Conservation (phyloP, 768 basidiomycete genomes). For the Suillus discolor region DNA sequence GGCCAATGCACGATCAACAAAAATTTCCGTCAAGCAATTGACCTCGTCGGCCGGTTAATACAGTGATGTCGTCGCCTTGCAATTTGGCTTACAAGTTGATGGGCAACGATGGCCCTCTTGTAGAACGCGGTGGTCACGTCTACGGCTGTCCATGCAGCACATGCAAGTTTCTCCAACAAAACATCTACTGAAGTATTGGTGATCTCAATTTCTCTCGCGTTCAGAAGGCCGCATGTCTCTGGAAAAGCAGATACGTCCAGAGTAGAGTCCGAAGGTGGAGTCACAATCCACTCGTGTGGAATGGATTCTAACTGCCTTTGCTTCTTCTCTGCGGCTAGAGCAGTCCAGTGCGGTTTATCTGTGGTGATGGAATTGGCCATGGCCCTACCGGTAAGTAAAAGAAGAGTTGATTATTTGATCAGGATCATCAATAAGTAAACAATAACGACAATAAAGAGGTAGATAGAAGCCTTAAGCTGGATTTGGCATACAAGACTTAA, state of each 20-base stretch:
- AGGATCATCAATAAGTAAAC: neutral
- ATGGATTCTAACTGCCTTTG: slow-evolving; percentile 54
- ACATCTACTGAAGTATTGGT: slow-evolving; percentile 48
- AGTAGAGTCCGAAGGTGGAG: slow-evolving; percentile 44
- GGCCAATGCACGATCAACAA: slow-evolving; percentile 67
- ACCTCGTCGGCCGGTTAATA: slow-evolving; percentile 43
- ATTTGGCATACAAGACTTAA: no score
- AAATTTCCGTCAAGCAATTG: slow-evolving; percentile 83
- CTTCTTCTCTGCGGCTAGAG: slow-evolving; percentile 57
- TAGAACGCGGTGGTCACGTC: slow-evolving; percentile 74
- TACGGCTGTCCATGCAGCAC: slow-evolving; percentile 59
- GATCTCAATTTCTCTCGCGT: slow-evolving; percentile 57
- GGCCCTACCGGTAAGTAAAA: neutral
- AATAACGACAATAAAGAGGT: neutral
- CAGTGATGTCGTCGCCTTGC: neutral
- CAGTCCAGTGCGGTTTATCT: slow-evolving; percentile 45
- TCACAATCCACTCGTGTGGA: slow-evolving; percentile 65
- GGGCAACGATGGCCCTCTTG: slow-evolving; percentile 78
- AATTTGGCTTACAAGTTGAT: slow-evolving; percentile 60
- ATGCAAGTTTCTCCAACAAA: slow-evolving; percentile 56
- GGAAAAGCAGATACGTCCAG: slow-evolving; percentile 60
- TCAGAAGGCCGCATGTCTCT: slow-evolving; percentile 57
- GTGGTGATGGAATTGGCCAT: neutral
- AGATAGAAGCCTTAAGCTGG: no score
- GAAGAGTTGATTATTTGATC: neutral